These are phyloP conservation scores for Zychaea mexicana DNA, from an alignment of 371 early-diverging fungal species.

Conservation along the genomic window DNA sequence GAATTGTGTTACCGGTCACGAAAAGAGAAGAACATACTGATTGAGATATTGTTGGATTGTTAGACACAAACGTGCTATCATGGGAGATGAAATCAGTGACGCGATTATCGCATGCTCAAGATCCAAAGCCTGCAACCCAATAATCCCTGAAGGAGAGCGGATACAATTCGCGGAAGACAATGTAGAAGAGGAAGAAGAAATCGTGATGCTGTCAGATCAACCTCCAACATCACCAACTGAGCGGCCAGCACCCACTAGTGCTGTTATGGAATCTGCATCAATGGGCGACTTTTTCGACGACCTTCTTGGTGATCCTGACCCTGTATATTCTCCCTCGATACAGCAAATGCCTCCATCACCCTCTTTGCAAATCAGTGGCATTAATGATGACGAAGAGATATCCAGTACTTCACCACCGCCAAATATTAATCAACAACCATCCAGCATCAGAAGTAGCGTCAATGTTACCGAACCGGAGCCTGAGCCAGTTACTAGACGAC, in stretches of 20 bases:
- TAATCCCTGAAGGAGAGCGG: neutral
- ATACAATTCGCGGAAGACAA: neutral
- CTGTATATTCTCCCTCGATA: neutral
- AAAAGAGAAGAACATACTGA: neutral
- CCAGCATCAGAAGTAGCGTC: neutral
- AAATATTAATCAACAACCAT: too few relatives aligned
- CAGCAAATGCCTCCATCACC: neutral
- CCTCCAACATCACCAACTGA: neutral
- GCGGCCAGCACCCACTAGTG: too few relatives aligned
- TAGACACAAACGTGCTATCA: neutral
- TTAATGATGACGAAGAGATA: neutral
- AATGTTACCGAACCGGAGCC: neutral
- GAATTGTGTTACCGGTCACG: neutral
- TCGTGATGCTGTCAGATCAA: neutral
- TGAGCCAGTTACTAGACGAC: neutral
- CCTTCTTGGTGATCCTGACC: neutral
- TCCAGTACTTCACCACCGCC: neutral
- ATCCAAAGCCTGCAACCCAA: neutral
- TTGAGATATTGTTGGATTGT: neutral
- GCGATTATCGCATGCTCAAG: conserved; percentile 2
- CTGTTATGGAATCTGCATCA: neutral
- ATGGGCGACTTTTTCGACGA: conserved; percentile 1
- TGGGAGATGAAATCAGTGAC: neutral
- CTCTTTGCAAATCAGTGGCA: neutral
- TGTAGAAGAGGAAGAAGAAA: neutral